These are phyloP conservation scores for Hysterium pulicare DNA, from an alignment of 2,329 filamentous ascomycete genomes.

Conservation along the genomic window DNA sequence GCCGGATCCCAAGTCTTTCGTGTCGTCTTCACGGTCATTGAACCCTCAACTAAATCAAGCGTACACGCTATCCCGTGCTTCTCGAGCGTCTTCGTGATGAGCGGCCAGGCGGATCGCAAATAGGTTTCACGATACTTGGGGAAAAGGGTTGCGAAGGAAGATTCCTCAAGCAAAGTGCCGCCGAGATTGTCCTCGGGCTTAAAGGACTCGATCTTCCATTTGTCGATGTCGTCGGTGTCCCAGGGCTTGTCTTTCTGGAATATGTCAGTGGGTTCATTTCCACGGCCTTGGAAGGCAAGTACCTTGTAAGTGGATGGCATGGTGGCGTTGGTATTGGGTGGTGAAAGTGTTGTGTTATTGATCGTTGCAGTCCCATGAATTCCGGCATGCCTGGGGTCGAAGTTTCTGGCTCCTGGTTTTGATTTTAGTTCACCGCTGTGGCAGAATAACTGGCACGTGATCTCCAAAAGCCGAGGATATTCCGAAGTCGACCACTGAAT, in stretches of 20 bases:
- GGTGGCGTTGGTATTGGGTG: constrained; percentile 18
- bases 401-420: too few relatives aligned
- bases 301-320: constrained; percentile 90
- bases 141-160: constrained; percentile 80
- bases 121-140: constrained; percentile 97
- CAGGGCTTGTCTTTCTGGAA: constrained; percentile 91
- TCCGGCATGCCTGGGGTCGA: too few relatives aligned
- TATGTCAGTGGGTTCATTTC: constrained; percentile 51
- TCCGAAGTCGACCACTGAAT: too few relatives aligned
- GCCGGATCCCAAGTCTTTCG: constrained; percentile 88
- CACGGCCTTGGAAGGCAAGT: constrained; percentile 90
- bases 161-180: constrained; percentile 89
- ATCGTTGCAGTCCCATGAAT: too few relatives aligned
- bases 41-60: constrained; percentile 90
- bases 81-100: constrained; percentile 82
- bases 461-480: too few relatives aligned
- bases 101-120: constrained; percentile 86
- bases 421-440: too few relatives aligned
- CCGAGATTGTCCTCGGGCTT: constrained; percentile 79
- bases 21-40: constrained; percentile 95
- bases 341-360: too few relatives aligned
- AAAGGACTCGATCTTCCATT: constrained; percentile 91
- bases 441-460: too few relatives aligned
- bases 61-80: constrained; percentile 87
- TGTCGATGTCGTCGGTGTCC: constrained; percentile 96